Evolutionary conservation across 2,329 filamentous ascomycete species (phyloP).

Genomic region (Blastomyces parvus): DNA sequence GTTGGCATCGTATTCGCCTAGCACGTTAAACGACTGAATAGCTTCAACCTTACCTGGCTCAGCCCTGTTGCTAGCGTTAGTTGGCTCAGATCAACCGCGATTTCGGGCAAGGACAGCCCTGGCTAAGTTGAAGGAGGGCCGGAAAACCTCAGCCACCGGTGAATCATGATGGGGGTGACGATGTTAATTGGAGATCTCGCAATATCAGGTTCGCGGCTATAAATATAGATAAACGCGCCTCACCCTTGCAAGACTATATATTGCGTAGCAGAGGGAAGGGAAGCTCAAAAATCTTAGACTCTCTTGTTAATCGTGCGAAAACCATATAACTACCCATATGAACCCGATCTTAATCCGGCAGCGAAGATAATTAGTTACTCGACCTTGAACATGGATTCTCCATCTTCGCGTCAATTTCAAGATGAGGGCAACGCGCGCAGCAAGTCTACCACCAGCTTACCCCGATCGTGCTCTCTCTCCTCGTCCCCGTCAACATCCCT

Average conservation of each 20-base stretch:
- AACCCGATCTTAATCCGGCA: neutral
- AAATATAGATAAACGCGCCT: neutral
- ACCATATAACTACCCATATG: neutral
- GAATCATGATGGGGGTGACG: too few species aligned
- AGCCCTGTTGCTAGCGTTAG: too few species aligned
- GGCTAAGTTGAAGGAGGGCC: too few species aligned
- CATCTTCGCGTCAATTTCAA: neutral
- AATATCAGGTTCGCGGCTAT: too few species aligned
- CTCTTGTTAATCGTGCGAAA: neutral
- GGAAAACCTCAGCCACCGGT: too few species aligned
- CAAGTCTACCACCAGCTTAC: neutral
- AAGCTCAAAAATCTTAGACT: too few species aligned
- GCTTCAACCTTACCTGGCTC: too few species aligned
- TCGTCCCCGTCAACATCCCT: slow-evolving; percentile 8
- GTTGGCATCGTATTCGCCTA: neutral
- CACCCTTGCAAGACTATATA: neutral
- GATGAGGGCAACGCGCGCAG: neutral
- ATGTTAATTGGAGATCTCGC: too few species aligned
- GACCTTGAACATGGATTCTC: neutral
- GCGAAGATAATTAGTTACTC: neutral
- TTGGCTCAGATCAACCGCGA: too few species aligned
- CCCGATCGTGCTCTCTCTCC: slow-evolving; percentile 3
- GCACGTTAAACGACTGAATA: too few species aligned
- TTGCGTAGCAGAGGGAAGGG: too few species aligned
- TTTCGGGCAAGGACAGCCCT: too few species aligned